These are phyloP conservation scores for Flaveria brownii DNA, from an alignment of 129 eudicot genomes.

Conservation along the genomic window DNA sequence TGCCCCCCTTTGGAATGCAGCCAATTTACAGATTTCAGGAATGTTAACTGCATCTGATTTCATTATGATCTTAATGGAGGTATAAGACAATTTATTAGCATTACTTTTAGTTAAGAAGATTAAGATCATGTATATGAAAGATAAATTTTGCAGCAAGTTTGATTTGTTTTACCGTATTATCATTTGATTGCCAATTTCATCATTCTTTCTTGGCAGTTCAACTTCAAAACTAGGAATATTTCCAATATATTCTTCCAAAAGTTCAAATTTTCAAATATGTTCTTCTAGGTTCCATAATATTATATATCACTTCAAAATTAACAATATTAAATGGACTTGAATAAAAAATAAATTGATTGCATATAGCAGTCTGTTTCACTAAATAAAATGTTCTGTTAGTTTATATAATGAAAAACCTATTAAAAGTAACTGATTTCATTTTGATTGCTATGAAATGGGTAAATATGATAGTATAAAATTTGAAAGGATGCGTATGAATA, in stretches of 20 bases:
- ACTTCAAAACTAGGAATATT: not conserved
- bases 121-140: too few relatives aligned
- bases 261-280: not conserved
- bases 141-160: conserved; percentile 10
- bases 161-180: not conserved
- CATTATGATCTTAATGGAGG: conserved; percentile 62
- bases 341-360: not conserved
- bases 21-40: conserved; percentile 49
- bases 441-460: not conserved
- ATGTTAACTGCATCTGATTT: conserved; percentile 78
- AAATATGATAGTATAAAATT: not conserved
- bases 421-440: not conserved
- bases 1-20: conserved; percentile 71
- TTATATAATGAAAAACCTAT: not conserved
- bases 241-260: not conserved
- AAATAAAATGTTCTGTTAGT: not conserved
- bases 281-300: not conserved
- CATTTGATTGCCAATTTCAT: not conserved
- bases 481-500: not conserved
- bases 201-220: not conserved
- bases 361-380: not conserved
- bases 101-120: not conserved
- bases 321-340: not conserved
- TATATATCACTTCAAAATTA: not conserved
- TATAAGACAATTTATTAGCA: conserved; percentile 26